Base-by-base conservation (phyloP, 805 yeast genomes). In the Pichia californica region DNA sequence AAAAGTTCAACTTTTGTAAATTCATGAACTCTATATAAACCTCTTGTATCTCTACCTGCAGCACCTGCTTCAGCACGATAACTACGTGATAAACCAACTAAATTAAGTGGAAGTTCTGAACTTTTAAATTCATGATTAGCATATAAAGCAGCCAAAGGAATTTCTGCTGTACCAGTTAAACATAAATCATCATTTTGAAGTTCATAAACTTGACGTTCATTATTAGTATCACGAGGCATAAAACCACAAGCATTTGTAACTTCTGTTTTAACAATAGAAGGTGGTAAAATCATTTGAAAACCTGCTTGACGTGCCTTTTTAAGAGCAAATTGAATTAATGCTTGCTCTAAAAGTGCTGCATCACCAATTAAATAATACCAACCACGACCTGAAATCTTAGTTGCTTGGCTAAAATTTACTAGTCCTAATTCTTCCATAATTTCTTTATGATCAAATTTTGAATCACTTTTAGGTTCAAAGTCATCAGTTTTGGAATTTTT, bases 11-110 rank as follows among this genome's bases (percentile, higher is more conserved):
- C 95, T 61, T 93, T 93, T 10, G 95, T 86, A 61, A 93, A 93
- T 64, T 93, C 99, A 59, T 93, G 99, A 20, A 93, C 97, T 34
- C 99, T 69, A 54, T 93, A 93, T 1, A 93, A 68, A 0, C 99
- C 99, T 53, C 82, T 79, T 0, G 97, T 88, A 52, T 88, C 97
- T 51, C 77, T 77, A 2, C 99, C 99, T 44, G 96, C 75, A 2
- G 98, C 93, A 2, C 98, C 99, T 0, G 99, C 99, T 59, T 93
- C 99, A 0, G 97, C 96, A 49, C 99, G 71, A 58, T 81, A 93
- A 49, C 95, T 78, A 50, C 97, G 71, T 42, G 94, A 83, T 1
- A 88, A 71, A 1, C 97, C 99, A 11, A 79, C 93, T 25, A 76
- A 67, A 53, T 76, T 79, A 13, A 67, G 50, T 0, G 94, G 88